Conservation (phyloP, 257 asterid species). For the Haberlea rhodopensis region DNA sequence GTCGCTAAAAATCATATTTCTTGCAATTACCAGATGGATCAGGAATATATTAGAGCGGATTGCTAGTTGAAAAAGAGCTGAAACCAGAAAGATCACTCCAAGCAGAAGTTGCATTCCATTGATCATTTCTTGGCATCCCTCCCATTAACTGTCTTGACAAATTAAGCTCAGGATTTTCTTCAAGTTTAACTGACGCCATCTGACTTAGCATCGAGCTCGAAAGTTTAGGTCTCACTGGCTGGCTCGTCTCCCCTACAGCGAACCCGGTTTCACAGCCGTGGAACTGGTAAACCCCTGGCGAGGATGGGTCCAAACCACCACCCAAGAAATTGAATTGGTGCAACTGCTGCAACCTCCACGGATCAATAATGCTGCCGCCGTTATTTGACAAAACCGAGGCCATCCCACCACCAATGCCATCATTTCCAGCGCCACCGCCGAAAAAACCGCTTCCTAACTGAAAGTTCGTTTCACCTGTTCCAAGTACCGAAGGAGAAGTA, state of each 20-base stretch:
- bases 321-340: constrained; percentile 42
- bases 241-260: constrained; percentile 39
- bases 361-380: constrained; percentile 35
- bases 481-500: constrained; percentile 33
- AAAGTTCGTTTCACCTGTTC: constrained; percentile 47
- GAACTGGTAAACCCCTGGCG: constrained; percentile 19
- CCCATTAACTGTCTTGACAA: constrained; percentile 60
- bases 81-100: constrained; percentile 81
- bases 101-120: constrained; percentile 40
- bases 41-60: constrained; percentile 36
- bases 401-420: constrained; percentile 31
- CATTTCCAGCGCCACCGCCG: constrained; percentile 24
- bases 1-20: constrained; percentile 17
- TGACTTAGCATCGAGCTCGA: constrained; percentile 46
- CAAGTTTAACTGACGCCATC: constrained; percentile 62
- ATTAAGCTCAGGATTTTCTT: constrained; percentile 46
- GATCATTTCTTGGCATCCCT: constrained; percentile 36
- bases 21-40: constrained; percentile 1
- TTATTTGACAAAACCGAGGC: constrained; percentile 38
- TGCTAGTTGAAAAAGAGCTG: constrained; percentile 71
- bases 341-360: constrained; percentile 38
- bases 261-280: constrained; percentile 42
- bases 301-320: constrained; percentile 25
- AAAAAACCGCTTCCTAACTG: constrained; percentile 39
- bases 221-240: constrained; percentile 42